These are phyloP conservation scores for Triticum monococcum DNA, from an alignment of 176 grass and related monocot species.

Conservation along the genomic window DNA sequence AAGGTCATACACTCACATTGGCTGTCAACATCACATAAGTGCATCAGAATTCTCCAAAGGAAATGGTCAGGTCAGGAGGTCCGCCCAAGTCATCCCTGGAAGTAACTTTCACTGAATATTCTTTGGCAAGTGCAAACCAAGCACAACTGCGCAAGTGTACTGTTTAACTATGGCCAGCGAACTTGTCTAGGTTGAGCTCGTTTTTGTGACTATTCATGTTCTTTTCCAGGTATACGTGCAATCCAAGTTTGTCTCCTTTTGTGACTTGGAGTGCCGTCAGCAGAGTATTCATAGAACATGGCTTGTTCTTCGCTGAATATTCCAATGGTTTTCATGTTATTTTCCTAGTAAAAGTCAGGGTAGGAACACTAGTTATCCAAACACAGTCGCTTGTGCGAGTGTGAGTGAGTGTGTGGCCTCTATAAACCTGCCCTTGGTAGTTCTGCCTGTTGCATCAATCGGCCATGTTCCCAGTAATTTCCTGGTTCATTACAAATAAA, in stretches of 20 bases:
- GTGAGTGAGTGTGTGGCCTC: too few relatives aligned
- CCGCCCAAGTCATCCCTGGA: neutral
- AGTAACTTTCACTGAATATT: conserved; percentile 14
- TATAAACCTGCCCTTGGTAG: too few relatives aligned
- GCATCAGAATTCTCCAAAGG: neutral
- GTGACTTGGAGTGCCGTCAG: neutral
- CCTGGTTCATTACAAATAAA: too few relatives aligned
- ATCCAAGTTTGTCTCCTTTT: neutral
- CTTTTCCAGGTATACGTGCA: neutral
- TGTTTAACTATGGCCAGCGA: neutral
- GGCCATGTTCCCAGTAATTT: too few relatives aligned
- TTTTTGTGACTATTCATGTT: neutral
- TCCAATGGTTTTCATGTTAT: neutral
- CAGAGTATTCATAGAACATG: neutral
- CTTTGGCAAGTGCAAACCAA: neutral
- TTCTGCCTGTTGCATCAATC: too few relatives aligned
- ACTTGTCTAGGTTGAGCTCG: neutral
- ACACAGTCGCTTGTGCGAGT: too few relatives aligned
- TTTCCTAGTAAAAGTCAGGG: neutral
- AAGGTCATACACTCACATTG: neutral
- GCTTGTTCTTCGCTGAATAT: neutral
- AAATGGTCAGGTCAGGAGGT: neutral
- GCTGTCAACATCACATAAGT: neutral
- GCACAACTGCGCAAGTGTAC: neutral
- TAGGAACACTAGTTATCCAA: too few relatives aligned